These are phyloP conservation scores for Xylaria nigripes DNA, from an alignment of 495 filamentous ascomycete genomes.

Conservation along the genomic window DNA sequence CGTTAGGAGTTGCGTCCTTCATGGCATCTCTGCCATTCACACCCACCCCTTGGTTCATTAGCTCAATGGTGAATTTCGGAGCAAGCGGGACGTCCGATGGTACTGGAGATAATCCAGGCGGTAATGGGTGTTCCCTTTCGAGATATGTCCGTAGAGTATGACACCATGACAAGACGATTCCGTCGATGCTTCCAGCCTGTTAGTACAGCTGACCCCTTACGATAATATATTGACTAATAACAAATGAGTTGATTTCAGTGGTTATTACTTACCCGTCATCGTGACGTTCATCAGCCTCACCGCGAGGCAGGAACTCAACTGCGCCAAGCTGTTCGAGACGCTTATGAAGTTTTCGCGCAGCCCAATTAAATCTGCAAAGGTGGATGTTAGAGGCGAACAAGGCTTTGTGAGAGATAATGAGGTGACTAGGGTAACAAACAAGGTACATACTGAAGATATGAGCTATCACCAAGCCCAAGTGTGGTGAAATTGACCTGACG, in stretches of 20 bases:
- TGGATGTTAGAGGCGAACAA: neutral
- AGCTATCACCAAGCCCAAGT: constrained; percentile 91
- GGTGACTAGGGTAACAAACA: constrained; percentile 2
- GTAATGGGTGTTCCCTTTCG: constrained; percentile 60
- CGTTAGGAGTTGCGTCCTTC: constrained; percentile 13
- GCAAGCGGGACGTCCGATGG: constrained; percentile 67
- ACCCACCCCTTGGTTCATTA: constrained; percentile 17
- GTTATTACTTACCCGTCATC: constrained; percentile 64
- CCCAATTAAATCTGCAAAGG: constrained; percentile 75
- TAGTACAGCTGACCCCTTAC: neutral
- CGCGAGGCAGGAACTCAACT: constrained; percentile 62
- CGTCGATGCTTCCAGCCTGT: constrained; percentile 51
- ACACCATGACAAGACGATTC: constrained; percentile 72
- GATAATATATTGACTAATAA: neutral
- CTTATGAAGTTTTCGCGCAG: constrained; percentile 77
- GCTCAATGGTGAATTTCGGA: constrained; percentile 66
- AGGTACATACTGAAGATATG: constrained; percentile 67
- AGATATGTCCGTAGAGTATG: constrained; percentile 55
- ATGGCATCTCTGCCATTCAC: constrained; percentile 15
- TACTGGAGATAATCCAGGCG: constrained; percentile 57
- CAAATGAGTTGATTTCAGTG: neutral
- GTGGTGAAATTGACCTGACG: constrained; percentile 60
- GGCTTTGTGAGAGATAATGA: neutral
- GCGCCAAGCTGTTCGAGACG: constrained; percentile 81
- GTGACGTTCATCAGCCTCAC: constrained; percentile 89